Base-by-base conservation (phyloP, 2,329 filamentous ascomycete species). In the Thermoascus crustaceus region DNA sequence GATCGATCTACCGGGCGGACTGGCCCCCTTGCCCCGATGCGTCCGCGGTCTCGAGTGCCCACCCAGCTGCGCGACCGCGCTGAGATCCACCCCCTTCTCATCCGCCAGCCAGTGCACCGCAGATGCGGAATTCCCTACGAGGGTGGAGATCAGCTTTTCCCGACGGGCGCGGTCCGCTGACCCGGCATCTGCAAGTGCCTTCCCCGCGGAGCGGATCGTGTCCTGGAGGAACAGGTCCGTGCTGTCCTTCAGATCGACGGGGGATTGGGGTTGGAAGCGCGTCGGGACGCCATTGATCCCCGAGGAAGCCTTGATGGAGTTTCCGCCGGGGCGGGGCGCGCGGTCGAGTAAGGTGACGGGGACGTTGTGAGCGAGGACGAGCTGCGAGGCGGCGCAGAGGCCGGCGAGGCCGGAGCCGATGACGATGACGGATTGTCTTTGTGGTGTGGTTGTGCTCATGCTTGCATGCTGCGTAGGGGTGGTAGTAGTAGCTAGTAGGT, bases 341-440 rank as follows among this genome's bases (percentile, higher is more conserved):
- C 75, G 72, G 39, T 82, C 78, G 8, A 82, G 64, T 32, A 82
- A 63, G 20, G 65, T 63, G 1, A 82, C 77, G 0, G 66, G 55
- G 2, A 72, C 63, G 24, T 69, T 67, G 8, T 68, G 63, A 3
- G 63, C 55, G 4, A 80, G 59, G n/a, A 29, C 26, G 5, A 79
- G 70, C 40, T 74, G 66, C 25, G 72, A 68, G 3, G 76, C 71
- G 11, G 77, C 76, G 1, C 72, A 69, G 1, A 82, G 64, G 2
- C 77, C 78, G 4, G 78, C 76, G 0, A 82, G 71, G 10, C 78
- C 78, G 4, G 76, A 76, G 30, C 78, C 77, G n/a, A 82, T 71
- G 2, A 80, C 63, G 13, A 81, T 73, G 11, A 78, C 73, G 18
- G 14, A 29, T 5, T 29, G 26, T 9, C 18, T 17, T 13, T 17